Evolutionary conservation across 345 rosid genomes (phyloP).

Genomic region (Citrus unshiu): DNA sequence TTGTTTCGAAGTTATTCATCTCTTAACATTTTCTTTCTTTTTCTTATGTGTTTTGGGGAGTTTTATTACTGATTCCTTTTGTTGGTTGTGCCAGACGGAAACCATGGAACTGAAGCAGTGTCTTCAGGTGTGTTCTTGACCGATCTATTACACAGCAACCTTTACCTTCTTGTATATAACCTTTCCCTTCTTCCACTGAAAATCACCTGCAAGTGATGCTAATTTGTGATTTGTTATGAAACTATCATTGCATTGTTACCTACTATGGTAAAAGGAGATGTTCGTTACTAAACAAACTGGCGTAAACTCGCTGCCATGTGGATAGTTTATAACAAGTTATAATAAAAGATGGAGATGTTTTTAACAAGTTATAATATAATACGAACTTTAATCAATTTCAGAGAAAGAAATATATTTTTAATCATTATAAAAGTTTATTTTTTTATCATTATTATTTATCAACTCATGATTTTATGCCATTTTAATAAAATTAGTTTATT

Average conservation of each 20-base stretch:
- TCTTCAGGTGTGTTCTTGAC: neutral
- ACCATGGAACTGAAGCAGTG: neutral
- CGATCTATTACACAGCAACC: neutral
- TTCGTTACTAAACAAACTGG: neutral
- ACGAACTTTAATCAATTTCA: too few relatives aligned
- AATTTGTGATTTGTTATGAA: neutral
- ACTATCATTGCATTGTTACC: neutral
- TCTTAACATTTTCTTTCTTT: neutral
- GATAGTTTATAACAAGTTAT: neutral
- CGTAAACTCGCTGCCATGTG: neutral
- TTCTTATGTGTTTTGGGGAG: neutral
- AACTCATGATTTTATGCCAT: too few relatives aligned
- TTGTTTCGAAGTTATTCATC: neutral
- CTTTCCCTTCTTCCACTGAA: too few relatives aligned
- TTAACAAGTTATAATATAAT: too few relatives aligned
- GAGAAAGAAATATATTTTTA: too few relatives aligned
- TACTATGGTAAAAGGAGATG: neutral
- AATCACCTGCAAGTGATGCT: neutral
- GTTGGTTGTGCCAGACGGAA: neutral
- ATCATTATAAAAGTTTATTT: too few relatives aligned
- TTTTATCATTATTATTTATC: too few relatives aligned
- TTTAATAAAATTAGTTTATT: too few relatives aligned
- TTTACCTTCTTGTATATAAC: neutral
- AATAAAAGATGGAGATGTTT: too few relatives aligned
- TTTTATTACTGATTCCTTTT: neutral